phyloP scores from a whole-genome alignment of 1,284 basidiomycete genomes.

The Omphalotus olearius region DNA sequence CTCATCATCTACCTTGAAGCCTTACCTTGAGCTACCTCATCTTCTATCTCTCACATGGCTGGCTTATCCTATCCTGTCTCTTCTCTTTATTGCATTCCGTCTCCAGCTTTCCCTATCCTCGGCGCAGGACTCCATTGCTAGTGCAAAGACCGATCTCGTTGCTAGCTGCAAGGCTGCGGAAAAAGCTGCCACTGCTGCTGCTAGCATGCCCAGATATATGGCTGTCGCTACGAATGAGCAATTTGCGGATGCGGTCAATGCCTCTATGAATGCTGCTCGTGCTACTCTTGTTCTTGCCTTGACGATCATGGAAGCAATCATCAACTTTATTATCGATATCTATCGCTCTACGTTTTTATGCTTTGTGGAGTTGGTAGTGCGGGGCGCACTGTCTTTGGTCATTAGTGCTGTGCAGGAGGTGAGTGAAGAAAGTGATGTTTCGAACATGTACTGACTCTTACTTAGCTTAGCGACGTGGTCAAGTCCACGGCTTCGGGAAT shows the following conservation, averaged over 20 bases:
- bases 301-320: conserved; percentile 80
- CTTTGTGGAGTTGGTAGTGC: conserved; percentile 86
- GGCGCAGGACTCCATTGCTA: conserved; percentile 61
- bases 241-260: conserved; percentile 75
- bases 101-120: conserved; percentile 71
- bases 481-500: conserved; percentile 56
- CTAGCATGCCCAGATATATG: conserved; percentile 84
- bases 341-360: conserved; percentile 87
- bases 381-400: conserved; percentile 75
- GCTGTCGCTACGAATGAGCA: conserved; percentile 82
- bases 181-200: conserved; percentile 74
- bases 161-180: conserved; percentile 83
- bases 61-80: conserved; percentile 79
- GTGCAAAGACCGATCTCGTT: conserved; percentile 69
- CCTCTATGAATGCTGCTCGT: conserved; percentile 73
- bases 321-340: conserved; percentile 89
- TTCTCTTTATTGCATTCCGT: conserved; percentile 83
- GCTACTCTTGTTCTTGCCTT: conserved; percentile 69
- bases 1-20: conserved; percentile 53
- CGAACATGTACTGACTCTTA: conserved; percentile 11
- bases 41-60: conserved; percentile 83
- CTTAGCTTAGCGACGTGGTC: conserved; percentile 69
- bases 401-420: conserved; percentile 82
- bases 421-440: conserved; percentile 22
- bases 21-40: conserved; percentile 81